These are phyloP conservation scores for Fusarium foetens DNA, from an alignment of 2,329 filamentous ascomycete species.

Conservation along the genomic window DNA sequence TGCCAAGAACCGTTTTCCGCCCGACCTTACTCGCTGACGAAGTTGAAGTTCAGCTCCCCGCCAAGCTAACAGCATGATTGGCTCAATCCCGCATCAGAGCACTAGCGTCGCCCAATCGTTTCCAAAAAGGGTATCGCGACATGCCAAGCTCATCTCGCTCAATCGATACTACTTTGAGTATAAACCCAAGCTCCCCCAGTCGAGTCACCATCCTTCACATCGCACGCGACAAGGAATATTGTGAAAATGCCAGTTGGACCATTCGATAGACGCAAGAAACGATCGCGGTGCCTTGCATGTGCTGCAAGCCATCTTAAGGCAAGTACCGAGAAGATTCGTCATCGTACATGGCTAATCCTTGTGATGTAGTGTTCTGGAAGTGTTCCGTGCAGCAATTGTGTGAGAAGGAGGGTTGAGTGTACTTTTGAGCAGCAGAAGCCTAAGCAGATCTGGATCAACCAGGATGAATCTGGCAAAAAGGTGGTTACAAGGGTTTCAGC, in stretches of 20 bases:
- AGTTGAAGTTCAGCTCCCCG: background rate
- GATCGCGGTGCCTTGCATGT: slow-evolving; percentile 48
- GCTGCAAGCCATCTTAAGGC: slow-evolving; percentile 50
- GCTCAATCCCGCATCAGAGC: fast-evolving
- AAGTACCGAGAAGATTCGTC: background rate
- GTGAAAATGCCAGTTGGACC: slow-evolving; percentile 46
- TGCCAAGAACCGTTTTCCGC: background rate
- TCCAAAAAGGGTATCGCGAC: slow-evolving; percentile 29
- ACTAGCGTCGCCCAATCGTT: slow-evolving; percentile 40
- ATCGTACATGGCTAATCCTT: background rate
- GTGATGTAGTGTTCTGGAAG: slow-evolving; percentile 47
- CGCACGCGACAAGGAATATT: too few species aligned
- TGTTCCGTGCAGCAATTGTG: slow-evolving; percentile 47
- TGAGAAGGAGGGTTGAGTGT: slow-evolving; percentile 40
- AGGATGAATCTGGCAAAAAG: slow-evolving; percentile 18
- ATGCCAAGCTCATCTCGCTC: slow-evolving; percentile 17
- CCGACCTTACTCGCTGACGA: background rate
- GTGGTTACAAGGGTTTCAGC: background rate
- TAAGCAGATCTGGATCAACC: slow-evolving; percentile 38
- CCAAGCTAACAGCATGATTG: background rate
- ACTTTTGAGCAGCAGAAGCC: slow-evolving; percentile 17
- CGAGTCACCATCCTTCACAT: background rate
- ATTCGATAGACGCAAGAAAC: slow-evolving; percentile 48
- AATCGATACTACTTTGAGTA: slow-evolving; percentile 31
- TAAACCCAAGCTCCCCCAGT: slow-evolving; percentile 9